A percentile compares a stretch with the other conserved stretches of the same genome.
These are phyloP conservation scores for Solanum acaule DNA, from an alignment of 257 asterid species.

Conservation along the genomic window DNA sequence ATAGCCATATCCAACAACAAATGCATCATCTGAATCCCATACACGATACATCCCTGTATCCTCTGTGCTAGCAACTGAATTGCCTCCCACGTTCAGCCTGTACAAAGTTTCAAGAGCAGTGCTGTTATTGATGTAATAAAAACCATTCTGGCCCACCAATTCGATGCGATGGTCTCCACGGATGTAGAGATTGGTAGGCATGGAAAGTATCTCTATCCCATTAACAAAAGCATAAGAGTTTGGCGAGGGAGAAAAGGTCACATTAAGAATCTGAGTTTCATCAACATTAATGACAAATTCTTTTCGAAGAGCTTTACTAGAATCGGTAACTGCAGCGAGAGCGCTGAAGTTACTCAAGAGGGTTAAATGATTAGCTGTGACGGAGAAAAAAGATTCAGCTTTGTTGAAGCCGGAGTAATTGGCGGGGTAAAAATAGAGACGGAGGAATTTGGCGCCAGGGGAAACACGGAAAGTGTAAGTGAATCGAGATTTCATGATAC, in stretches of 20 bases:
- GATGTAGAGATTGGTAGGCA: constrained; percentile 30
- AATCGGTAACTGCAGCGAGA: background rate
- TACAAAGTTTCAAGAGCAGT: constrained; percentile 32
- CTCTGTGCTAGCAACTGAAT: background rate
- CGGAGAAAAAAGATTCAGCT: constrained; percentile 12
- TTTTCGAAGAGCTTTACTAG: background rate
- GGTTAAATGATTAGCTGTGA: constrained; percentile 25
- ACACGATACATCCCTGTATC: constrained; percentile 55
- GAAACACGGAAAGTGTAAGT: constrained; percentile 29
- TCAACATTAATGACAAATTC: constrained; percentile 24
- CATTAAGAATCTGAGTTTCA: constrained; percentile 5
- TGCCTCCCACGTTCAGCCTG: constrained; percentile 47
- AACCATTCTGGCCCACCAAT: too few relatives aligned
- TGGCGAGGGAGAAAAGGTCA: constrained; percentile 28
- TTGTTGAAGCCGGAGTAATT: constrained; percentile 11
- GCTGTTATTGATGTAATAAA: background rate
- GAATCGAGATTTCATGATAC: constrained; percentile 21
- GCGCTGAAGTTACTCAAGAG: constrained; percentile 40
- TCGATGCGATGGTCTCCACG: background rate
- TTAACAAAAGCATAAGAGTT: constrained; percentile 43
- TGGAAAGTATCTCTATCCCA: constrained; percentile 55
- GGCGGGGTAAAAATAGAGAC: constrained; percentile 39
- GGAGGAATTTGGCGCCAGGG: constrained; percentile 38
- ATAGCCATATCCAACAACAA: background rate
- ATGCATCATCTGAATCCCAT: constrained; percentile 20